A percentile compares a stretch with the other conserved stretches of the same genome.
Evolutionary conservation across 495 filamentous ascomycete genomes (phyloP).

Genomic region (Tuber umbilicatum): DNA sequence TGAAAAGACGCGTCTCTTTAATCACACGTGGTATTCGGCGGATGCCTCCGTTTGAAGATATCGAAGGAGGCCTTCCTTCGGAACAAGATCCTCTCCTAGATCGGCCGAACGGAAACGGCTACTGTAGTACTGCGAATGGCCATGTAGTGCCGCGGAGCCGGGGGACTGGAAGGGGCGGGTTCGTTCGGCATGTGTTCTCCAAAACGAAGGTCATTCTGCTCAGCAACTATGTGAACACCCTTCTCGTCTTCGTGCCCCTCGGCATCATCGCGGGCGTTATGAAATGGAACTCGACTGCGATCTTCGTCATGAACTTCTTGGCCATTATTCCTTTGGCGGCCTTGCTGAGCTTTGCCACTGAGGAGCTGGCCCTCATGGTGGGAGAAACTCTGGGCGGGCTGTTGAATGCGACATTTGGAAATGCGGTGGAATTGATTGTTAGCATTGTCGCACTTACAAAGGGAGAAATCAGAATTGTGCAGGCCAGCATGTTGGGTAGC

Average conservation of each 20-base stretch:
- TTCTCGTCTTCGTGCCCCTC: conserved; percentile 83
- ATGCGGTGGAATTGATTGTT: conserved; percentile 97
- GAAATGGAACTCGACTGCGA: conserved; percentile 65
- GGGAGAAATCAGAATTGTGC: conserved; percentile 86
- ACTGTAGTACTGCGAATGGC: background rate
- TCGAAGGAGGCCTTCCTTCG: background rate
- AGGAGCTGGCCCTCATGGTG: conserved; percentile 75
- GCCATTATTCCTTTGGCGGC: conserved; percentile 92
- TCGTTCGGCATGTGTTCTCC: conserved; percentile 43
- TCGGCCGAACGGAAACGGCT: conserved; percentile 8
- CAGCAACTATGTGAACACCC: conserved; percentile 70
- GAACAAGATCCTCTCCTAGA: background rate
- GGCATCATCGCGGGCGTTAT: conserved; percentile 71
- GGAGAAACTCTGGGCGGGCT: conserved; percentile 87
- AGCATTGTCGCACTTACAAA: conserved; percentile 84
- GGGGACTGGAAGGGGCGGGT: background rate
- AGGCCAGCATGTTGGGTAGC: conserved; percentile 94
- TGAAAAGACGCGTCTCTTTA: conserved; percentile 9
- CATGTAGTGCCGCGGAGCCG: background rate
- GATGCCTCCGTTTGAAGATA: background rate
- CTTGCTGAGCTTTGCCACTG: conserved; percentile 88
- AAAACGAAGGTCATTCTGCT: conserved; percentile 51
- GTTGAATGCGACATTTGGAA: conserved; percentile 77
- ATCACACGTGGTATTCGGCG: background rate
- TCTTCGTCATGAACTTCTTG: conserved; percentile 89